Conservation (phyloP, 108 stramenopile species). For the Nitzschia sp. region DNA sequence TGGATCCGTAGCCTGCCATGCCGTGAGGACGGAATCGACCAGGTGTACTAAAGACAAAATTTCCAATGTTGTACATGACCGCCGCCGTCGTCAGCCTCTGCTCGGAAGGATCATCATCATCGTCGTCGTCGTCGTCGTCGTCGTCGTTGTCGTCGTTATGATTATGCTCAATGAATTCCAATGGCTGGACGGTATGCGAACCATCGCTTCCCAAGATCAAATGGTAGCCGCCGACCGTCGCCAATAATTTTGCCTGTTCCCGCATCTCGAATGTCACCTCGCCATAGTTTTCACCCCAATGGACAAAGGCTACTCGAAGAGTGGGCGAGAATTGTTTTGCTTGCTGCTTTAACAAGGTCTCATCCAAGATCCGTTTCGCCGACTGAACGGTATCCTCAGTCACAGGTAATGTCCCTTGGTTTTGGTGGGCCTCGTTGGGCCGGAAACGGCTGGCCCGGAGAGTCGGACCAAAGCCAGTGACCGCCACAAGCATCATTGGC, state of each 20-base stretch:
- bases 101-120: background rate
- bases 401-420: background rate
- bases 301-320: constrained; percentile 6
- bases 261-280: background rate
- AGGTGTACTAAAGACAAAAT: constrained; percentile 10
- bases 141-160: background rate
- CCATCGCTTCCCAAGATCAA: background rate
- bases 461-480: background rate
- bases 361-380: background rate
- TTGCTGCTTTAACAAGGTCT: background rate
- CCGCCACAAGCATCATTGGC: background rate
- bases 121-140: background rate
- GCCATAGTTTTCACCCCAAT: constrained; percentile 5
- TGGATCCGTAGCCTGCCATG: background rate
- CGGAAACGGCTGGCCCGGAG: background rate
- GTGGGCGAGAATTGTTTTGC: background rate
- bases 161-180: background rate
- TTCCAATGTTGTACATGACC: constrained; percentile 12
- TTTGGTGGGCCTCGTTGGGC: background rate
- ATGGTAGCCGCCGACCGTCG: background rate
- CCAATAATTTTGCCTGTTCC: background rate
- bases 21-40: background rate
- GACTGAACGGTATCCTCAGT: background rate
- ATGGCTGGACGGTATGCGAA: background rate
- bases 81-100: background rate